phyloP scores from a whole-genome alignment of 2,329 filamentous ascomycete species.

The Pseudocercospora macadamiae region DNA sequence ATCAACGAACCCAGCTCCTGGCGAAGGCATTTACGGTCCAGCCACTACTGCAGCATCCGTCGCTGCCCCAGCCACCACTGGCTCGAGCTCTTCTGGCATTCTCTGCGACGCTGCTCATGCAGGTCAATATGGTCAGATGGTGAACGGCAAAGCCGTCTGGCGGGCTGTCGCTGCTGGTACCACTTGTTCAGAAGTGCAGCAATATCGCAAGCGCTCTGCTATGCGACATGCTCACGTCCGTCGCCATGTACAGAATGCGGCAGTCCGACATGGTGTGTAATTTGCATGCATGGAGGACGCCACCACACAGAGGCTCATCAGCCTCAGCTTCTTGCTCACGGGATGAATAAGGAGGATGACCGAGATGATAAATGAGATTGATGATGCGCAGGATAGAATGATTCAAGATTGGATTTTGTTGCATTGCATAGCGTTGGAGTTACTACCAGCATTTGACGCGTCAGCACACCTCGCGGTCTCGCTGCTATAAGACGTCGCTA shows the following conservation, averaged over 20 bases:
- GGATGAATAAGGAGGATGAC: background rate
- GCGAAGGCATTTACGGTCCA: constrained; percentile 17
- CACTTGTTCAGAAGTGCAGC: constrained; percentile 36
- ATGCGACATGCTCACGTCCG: constrained; percentile 20
- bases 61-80: constrained; percentile 16
- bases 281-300: background rate
- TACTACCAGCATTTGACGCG: background rate
- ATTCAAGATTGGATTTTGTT: background rate
- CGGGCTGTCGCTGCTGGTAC: constrained; percentile 51
- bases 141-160: constrained; percentile 46
- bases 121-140: constrained; percentile 48
- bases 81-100: constrained; percentile 30
- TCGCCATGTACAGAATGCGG: constrained; percentile 14
- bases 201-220: constrained; percentile 39
- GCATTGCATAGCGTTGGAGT: constrained; percentile 1
- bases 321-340: background rate
- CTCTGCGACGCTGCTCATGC: constrained; percentile 42
- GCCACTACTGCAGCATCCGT: constrained; percentile 13
- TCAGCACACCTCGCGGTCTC: background rate
- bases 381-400: background rate
- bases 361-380: background rate
- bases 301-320: constrained; percentile 7
- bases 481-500: background rate
- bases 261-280: background rate
- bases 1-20: constrained; percentile 11